These are phyloP conservation scores for Kuraishia molischiana DNA, from an alignment of 805 yeast genomes.

Conservation along the genomic window DNA sequence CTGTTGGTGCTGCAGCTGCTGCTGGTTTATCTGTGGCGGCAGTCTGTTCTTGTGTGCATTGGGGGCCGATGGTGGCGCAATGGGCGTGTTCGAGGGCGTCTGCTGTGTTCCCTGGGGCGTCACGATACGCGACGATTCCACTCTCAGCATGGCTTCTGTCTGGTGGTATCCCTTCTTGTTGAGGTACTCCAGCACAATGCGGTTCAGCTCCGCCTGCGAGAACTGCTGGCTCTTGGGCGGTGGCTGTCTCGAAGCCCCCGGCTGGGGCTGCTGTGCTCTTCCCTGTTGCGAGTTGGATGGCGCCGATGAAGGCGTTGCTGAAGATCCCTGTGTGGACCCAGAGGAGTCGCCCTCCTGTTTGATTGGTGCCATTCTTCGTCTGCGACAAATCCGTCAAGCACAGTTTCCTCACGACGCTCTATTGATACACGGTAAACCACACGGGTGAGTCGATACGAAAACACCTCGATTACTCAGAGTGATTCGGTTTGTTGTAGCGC, in stretches of 20 bases:
- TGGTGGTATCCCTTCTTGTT: constrained; percentile 89
- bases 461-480: too few relatives aligned
- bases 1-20: constrained; percentile 22
- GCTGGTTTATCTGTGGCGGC: constrained; percentile 10
- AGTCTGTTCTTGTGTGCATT: constrained; percentile 21
- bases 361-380: constrained; percentile 2
- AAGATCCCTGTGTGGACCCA: not conserved
- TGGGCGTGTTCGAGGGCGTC: constrained; percentile 32
- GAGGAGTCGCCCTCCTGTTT: constrained; percentile 2
- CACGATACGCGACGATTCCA: constrained; percentile 65
- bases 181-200: constrained; percentile 86
- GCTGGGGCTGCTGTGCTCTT: constrained; percentile 1
- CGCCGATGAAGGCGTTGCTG: too few relatives aligned
- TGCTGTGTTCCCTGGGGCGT: constrained; percentile 40
- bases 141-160: constrained; percentile 89
- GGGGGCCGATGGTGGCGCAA: constrained; percentile 20
- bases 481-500: too few relatives aligned
- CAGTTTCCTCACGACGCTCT: too few relatives aligned
- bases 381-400: too few relatives aligned
- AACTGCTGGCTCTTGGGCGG: constrained; percentile 26
- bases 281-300: not conserved
- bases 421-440: too few relatives aligned
- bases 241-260: constrained; percentile 3
- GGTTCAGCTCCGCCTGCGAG: constrained; percentile 80
- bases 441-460: too few relatives aligned